Evolutionary conservation across 2,329 filamentous ascomycete genomes (phyloP).

Genomic region (Fusarium caatingaense): DNA sequence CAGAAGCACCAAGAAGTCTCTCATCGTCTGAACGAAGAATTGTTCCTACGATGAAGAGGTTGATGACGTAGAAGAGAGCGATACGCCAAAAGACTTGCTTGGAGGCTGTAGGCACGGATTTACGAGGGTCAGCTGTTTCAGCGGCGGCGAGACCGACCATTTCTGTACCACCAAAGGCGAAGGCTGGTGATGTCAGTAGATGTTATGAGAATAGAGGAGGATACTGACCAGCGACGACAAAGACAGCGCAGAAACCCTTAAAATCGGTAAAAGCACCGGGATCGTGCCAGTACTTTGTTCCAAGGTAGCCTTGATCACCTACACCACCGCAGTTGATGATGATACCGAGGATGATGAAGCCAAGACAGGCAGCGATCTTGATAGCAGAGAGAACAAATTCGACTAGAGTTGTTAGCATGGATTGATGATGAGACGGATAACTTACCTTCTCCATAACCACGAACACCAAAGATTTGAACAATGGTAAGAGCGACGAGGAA

Average conservation of each 20-base stretch:
- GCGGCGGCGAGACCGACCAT: conserved; percentile 81
- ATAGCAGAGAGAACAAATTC: conserved; percentile 88
- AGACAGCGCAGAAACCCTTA: conserved; percentile 81
- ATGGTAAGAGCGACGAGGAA: conserved; percentile 79
- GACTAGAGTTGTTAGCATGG: conserved; percentile 47
- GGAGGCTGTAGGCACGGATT: conserved; percentile 84
- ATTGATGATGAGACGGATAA: fast-evolving
- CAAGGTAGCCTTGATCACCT: conserved; percentile 79
- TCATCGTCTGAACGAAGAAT: conserved; percentile 78
- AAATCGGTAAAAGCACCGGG: conserved; percentile 88
- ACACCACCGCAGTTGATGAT: conserved; percentile 87
- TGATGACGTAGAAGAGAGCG: conserved; percentile 87
- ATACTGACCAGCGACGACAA: conserved; percentile 70
- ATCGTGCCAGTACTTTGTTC: conserved; percentile 78
- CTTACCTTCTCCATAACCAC: conserved; percentile 81
- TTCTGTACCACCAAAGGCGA: conserved; percentile 80
- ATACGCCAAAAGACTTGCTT: conserved; percentile 98
- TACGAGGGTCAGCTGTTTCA: conserved; percentile 79
- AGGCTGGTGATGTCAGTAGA: conserved; percentile 48
- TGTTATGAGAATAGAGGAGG: fast-evolving
- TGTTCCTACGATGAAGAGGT: conserved; percentile 82
- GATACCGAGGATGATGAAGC: conserved; percentile 79
- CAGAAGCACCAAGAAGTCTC: conserved; percentile 67
- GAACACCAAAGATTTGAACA: conserved; percentile 90
- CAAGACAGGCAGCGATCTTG: conserved; percentile 62